These are phyloP conservation scores for Pichia rugopelliculosa DNA, from an alignment of 805 yeast genomes.

Conservation along the genomic window DNA sequence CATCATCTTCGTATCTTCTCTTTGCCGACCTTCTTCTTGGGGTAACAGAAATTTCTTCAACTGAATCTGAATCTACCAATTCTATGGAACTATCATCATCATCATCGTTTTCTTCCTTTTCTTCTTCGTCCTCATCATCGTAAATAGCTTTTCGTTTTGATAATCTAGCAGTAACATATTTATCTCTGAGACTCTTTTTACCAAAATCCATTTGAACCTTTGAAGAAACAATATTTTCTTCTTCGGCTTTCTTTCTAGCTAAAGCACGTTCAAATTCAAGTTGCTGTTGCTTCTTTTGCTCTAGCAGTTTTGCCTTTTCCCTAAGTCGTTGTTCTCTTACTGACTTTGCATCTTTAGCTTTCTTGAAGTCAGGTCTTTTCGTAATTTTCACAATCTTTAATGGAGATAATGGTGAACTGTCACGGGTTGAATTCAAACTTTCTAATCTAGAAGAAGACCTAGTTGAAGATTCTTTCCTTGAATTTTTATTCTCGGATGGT, in stretches of 20 bases:
- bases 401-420: conserved; percentile 12
- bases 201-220: conserved; percentile 18
- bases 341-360: background rate
- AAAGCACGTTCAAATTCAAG: background rate
- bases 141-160: background rate
- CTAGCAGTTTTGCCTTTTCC: conserved; percentile 7
- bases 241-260: conserved; percentile 12
- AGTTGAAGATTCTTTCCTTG: background rate
- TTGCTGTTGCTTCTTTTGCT: background rate
- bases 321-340: background rate
- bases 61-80: conserved; percentile 6
- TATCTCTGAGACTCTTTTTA: conserved; percentile 18
- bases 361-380: background rate
- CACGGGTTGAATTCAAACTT: conserved; percentile 8
- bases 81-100: conserved; percentile 2
- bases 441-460: conserved; percentile 3
- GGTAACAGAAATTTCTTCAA: conserved; percentile 1
- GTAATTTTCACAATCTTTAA: conserved; percentile 11
- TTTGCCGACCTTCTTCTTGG: conserved; percentile 1
- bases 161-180: conserved; percentile 14
- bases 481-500: conserved; percentile 3
- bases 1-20: conserved; percentile 43
- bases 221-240: conserved; percentile 22
- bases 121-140: conserved; percentile 9
- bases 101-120: conserved; percentile 4